Base-by-base conservation (phyloP, 108 stramenopile genomes). In the Cyclotella sp. region DNA sequence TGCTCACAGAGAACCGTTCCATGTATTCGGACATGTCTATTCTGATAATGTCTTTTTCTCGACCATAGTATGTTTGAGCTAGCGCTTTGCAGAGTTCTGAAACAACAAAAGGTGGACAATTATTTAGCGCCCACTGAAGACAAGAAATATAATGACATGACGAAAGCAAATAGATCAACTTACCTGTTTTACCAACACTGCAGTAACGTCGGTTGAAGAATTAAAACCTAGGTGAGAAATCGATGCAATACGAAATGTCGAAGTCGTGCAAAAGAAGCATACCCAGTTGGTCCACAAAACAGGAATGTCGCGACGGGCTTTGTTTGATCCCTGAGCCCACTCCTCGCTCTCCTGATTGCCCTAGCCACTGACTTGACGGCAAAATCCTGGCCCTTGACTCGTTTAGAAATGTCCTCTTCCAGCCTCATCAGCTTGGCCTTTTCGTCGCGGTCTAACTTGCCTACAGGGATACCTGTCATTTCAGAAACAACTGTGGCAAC, bases 11-110 rank as follows among this genome's bases (percentile, higher is more conserved):
- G 71, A 95, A 95, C 60, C 95, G 86, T 82, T 97, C 97, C 97
- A 96, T 96, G 84, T 97, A 98, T 82, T 98, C 92, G 28, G 88
- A 90, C 87, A 90, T 90, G 75, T 98, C 98, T 52, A 98, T 96
- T 22, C 97, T 89, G 44, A 95, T 88, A 65, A 98, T 91, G 63
- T 90, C 89, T 59, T 90, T 90, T 67, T 92, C 96, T 51, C 86
- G 73, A 34, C 93, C 95, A 73, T 88, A 98, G 69, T 95, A 90
- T 12, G 91, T 91, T 63, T 87, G 88, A 0, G 95, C 91, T 14
- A 97, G 84, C 18, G 93, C 84, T 77, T 97, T 97, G 80, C 94
- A 92, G 9, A 93, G 78, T n/a, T 68, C 45, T 66, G 40, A 42
- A 63, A 63, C 14, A 15, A 28, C 14, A 41, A 63, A 13, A 41